phyloP scores from a whole-genome alignment of 257 asterid genomes.

The Ophiorrhiza pumila region DNA sequence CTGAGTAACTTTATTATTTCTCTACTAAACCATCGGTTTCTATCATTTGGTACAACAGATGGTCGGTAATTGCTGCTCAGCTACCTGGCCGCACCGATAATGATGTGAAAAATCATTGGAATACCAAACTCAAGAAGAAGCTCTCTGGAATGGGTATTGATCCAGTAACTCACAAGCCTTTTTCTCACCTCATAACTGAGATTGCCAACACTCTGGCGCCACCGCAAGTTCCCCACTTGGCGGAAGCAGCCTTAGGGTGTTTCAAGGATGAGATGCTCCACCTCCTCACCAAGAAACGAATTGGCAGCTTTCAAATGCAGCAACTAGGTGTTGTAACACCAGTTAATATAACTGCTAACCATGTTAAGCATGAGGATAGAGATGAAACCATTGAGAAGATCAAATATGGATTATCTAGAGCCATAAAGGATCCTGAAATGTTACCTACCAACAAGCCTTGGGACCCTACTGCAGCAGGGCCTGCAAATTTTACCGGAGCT shows the following conservation, averaged over 20 bases:
- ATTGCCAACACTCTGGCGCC: constrained; percentile 83
- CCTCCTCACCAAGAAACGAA: constrained; percentile 76
- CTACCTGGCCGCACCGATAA: constrained; percentile 93
- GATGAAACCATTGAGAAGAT: constrained; percentile 52
- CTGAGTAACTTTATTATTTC: not conserved
- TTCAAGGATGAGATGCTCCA: constrained; percentile 98
- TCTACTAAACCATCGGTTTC: not conserved
- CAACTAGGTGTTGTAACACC: constrained; percentile 31
- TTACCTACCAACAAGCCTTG: constrained; percentile 32
- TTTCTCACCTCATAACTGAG: constrained; percentile 83
- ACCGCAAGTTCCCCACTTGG: constrained; percentile 82
- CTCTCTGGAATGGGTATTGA: constrained; percentile 96
- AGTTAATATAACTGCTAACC: constrained; percentile 19
- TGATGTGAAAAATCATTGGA: constrained; percentile 95
- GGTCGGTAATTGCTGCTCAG: constrained; percentile 93
- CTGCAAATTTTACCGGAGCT: constrained; percentile 33
- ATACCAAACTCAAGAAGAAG: constrained; percentile 90
- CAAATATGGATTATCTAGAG: constrained; percentile 54
- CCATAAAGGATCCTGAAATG: constrained; percentile 43
- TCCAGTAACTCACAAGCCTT: constrained; percentile 94
- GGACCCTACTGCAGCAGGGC: constrained; percentile 35
- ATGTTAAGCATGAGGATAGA: constrained; percentile 47
- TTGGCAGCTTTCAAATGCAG: constrained; percentile 60
- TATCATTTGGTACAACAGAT: constrained; percentile 33
- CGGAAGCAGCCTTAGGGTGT: constrained; percentile 93